Conservation (phyloP, 257 asterid species). For the Scutellaria barbata region DNA sequence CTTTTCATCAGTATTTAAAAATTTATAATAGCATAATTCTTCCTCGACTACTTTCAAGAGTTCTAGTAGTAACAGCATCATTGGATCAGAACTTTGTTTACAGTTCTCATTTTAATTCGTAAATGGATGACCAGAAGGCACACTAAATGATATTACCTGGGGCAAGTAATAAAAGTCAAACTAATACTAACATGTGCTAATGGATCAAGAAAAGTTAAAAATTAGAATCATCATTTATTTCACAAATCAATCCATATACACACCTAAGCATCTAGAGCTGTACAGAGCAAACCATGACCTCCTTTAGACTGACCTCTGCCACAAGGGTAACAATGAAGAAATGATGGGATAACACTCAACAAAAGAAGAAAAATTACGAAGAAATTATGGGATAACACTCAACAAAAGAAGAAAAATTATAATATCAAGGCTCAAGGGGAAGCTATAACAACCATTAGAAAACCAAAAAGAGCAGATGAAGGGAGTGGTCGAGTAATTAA, state of each 20-base stretch:
- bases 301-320: slow-evolving; percentile 49
- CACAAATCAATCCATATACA: slow-evolving; percentile 42
- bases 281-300: slow-evolving; percentile 59
- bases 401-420: slow-evolving; percentile 40
- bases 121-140: slow-evolving; percentile 12
- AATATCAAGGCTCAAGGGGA: slow-evolving; percentile 58
- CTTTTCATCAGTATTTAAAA: background rate
- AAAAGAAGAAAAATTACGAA: slow-evolving; percentile 40
- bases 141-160: slow-evolving; percentile 18
- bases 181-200: slow-evolving; percentile 16
- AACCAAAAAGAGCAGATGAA: slow-evolving; percentile 35
- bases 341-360: slow-evolving; percentile 46
- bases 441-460: slow-evolving; percentile 54
- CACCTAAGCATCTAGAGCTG: slow-evolving; percentile 48
- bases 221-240: slow-evolving; percentile 35
- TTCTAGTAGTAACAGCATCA: slow-evolving; percentile 8
- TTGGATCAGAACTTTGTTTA: background rate
- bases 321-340: too few relatives aligned
- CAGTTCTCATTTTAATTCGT: background rate
- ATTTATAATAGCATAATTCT: background rate
- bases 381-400: slow-evolving; percentile 46
- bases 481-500: slow-evolving; percentile 44
- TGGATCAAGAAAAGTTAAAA: slow-evolving; percentile 18
- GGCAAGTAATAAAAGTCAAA: slow-evolving; percentile 20
- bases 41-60: slow-evolving; percentile 22